Percentiles rank a stretch among this genome's conserved stretches.
Conservation (phyloP, 768 basidiomycete species). For the Termitomyces sp. region DNA sequence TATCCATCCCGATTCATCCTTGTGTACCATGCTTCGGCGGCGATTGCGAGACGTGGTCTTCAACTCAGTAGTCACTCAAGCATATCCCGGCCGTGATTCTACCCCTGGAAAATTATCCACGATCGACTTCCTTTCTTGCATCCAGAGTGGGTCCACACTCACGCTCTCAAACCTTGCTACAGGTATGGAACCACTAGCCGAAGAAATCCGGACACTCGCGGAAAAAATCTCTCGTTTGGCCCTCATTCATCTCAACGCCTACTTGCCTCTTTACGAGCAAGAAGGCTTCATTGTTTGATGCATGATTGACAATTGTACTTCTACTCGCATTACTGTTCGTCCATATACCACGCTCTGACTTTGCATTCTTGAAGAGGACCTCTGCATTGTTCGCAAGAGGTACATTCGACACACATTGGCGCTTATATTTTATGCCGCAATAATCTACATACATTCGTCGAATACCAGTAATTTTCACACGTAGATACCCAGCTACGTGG, state of each 20-base stretch:
- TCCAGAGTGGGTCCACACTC: slow-evolving; percentile 11
- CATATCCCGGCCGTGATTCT: slow-evolving; percentile 45
- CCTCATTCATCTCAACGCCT: slow-evolving; percentile 71
- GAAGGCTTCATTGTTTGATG: slow-evolving; percentile 44
- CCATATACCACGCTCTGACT: background rate
- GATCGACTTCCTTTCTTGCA: slow-evolving; percentile 21
- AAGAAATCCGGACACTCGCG: slow-evolving; percentile 66
- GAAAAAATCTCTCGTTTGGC: slow-evolving; percentile 73
- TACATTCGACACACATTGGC: slow-evolving; percentile 9
- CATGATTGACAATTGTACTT: slow-evolving; percentile 5
- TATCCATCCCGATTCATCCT: slow-evolving; percentile 55
- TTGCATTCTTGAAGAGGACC: background rate
- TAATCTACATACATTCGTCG: slow-evolving; percentile 14
- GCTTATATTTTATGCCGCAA: slow-evolving; percentile 17
- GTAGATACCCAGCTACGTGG: slow-evolving; percentile 9
- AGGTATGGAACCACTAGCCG: slow-evolving; percentile 70
- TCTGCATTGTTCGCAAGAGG: background rate
- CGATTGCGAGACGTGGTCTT: slow-evolving; percentile 65
- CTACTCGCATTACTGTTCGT: background rate
- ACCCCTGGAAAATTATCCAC: slow-evolving; percentile 24
- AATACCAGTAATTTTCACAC: slow-evolving; percentile 1
- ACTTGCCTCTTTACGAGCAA: slow-evolving; percentile 73
- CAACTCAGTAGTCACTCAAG: slow-evolving; percentile 49
- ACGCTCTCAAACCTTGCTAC: slow-evolving; percentile 32
- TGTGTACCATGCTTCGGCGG: slow-evolving; percentile 57